These are phyloP conservation scores for Xylaria castorea DNA, from an alignment of 495 filamentous ascomycete species.

Conservation along the genomic window DNA sequence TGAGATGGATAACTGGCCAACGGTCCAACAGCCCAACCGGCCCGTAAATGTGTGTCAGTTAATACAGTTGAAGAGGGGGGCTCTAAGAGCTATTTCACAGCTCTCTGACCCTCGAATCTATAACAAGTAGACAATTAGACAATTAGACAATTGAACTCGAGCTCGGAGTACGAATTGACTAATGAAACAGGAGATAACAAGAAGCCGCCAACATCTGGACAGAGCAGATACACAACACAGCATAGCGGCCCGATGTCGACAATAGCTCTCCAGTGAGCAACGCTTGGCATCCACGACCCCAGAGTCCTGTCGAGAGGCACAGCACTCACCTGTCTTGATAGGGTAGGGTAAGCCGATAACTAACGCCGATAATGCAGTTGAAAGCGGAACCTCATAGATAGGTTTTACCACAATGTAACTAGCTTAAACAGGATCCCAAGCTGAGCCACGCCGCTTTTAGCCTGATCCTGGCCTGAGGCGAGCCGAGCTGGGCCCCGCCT, in stretches of 20 bases:
- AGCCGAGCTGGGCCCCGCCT: no score
- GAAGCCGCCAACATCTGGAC: not conserved
- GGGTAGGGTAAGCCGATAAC: not conserved
- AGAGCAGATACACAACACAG: not conserved
- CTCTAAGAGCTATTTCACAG: not conserved
- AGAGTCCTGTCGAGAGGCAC: no score
- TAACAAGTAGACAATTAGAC: constrained; percentile 12
- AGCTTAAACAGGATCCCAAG: no score
- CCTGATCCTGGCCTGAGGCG: no score
- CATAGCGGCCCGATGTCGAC: constrained; percentile 3
- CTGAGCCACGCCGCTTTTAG: no score
- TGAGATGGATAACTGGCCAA: not conserved
- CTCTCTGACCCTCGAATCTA: not conserved
- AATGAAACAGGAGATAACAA: constrained; percentile 2
- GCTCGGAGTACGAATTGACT: constrained; percentile 14
- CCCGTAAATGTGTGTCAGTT: not conserved
- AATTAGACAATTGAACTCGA: constrained; percentile 6
- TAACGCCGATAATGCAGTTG: not conserved
- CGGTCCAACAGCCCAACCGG: not conserved
- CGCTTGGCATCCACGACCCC: constrained; percentile 2
- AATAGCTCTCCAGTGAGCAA: constrained; percentile 2
- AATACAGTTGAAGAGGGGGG: not conserved
- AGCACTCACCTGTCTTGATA: not conserved
- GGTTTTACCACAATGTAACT: no score
- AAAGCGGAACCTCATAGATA: not conserved